Evolutionary conservation across 208 protist genomes (phyloP), one percentile per base, ranked within the genome.

Genomic region (Trichomonas tenax): DNA sequence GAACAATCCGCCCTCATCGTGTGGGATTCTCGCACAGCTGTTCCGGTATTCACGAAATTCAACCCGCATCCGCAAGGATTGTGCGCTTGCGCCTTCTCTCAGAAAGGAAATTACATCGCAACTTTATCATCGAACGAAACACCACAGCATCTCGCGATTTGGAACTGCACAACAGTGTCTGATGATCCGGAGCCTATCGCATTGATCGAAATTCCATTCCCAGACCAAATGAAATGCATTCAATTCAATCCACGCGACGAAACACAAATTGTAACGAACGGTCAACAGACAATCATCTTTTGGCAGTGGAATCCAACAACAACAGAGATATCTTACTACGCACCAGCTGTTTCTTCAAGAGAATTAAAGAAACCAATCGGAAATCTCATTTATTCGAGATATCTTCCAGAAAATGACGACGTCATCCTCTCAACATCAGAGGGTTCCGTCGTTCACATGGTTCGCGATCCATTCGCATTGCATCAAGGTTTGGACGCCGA

Each of bases 241-340:
- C 86, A 93, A 51, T 93, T 93, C 46, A 93, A 93, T 51, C 86
- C 86, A 93, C 86, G 86, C 11, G 86, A 93, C 46, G 86, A 93
- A 51, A 93, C 86, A 48, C 86, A 93, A 93, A 17, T 93, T 48
- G 44, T 93, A 49, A 93, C 86, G 21, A 93, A 93, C 26, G 86
- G 86, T 21, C 1, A 11, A 9, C 86, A 93, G n/a, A 48, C 86
- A 93, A 93, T 93, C 46, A 51, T 93, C 14, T 93, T 93, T 38
- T 93, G 86, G 86, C 86, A 93, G 44, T 93, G 86, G 86, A 93
- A 93, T 93, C 41, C 44, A 9, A 0, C 40, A 38, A 93, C 41
- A 15, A 44, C 41, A n/a, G 44, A 93, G n/a, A 93, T 93, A 15
- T 51, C 86, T 34, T 93, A 41, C n/a, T 93, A 93, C n/a, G 41